Base-by-base conservation (phyloP, 1,284 basidiomycete species). In the Wolfiporia cocos region DNA sequence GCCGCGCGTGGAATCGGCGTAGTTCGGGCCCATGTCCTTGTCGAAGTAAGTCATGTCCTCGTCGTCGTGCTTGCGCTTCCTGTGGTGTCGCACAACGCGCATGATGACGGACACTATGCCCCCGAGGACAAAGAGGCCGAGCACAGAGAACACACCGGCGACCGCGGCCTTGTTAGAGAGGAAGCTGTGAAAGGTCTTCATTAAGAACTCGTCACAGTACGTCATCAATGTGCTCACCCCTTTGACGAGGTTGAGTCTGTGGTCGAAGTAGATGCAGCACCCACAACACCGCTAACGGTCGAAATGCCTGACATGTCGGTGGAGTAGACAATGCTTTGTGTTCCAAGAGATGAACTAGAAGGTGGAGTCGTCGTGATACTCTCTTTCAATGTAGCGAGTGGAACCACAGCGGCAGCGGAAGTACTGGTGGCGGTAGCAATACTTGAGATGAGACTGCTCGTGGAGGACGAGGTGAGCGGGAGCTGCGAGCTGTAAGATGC, bases 21-120 rank as follows among this genome's bases (percentile, higher is more conserved):
- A 36, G 32, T 39, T 36, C 14, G 38, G 37, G 12, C 41, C 42
- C 21, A 50, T 37, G 43, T 52, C 51, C 48, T 64, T 63, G 46
- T 63, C 61, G 40, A 63, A 64, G 47, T 59, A 64, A 11, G 52
- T 49, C 29, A 56, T 54, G 31, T 62, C 58, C 35, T 62, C 59
- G 38, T 57, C 58, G 24, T 56, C 48, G 19, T 48, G 48, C 18
- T 50, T 44, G 28, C 55, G 57, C 5, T 52, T 42, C 26, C 26
- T 7, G 15, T 54, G 58, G 31, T 58, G 57, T 33, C 50, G 54
- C 37, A 51, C 47, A 30, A 58, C 20, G 39, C 49, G 44, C 20
- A 49, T 17, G 18, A 47, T 34, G 2, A 45, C 44, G 18, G 48
- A 39, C 15, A 53, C 34, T 34, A 58, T 31, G 10, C 50, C 41